Percentiles rank a stretch among this genome's conserved stretches.
phyloP scores from a whole-genome alignment of 192 early-diverging fungal species.

The Umbelopsis vinacea region DNA sequence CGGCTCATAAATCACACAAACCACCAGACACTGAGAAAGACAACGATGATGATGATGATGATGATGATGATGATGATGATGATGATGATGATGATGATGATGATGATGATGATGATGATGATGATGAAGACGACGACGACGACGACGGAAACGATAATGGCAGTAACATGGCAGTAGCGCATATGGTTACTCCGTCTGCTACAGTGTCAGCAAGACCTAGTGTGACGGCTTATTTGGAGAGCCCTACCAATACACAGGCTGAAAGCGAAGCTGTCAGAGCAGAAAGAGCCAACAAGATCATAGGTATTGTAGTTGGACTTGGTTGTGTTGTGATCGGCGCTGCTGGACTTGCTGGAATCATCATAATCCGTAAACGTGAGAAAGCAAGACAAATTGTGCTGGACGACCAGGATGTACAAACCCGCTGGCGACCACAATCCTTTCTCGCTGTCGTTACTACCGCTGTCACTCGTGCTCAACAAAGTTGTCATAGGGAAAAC shows the following conservation, averaged over 20 bases:
- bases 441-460: constrained; percentile 38
- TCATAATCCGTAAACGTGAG: constrained; percentile 28
- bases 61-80: not conserved
- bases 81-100: not conserved
- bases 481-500: not conserved
- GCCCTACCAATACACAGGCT: constrained; percentile 3
- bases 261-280: constrained; percentile 19
- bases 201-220: not conserved
- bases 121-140: not conserved
- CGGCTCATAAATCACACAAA: not conserved
- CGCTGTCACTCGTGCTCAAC: constrained; percentile 22
- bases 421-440: constrained; percentile 39
- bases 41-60: not conserved
- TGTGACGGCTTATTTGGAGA: not conserved
- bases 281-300: constrained; percentile 27
- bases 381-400: not conserved
- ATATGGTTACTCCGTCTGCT: not conserved
- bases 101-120: not conserved
- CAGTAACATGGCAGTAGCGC: not conserved
- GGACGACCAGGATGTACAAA: constrained; percentile 24
- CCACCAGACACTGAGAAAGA: not conserved
- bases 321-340: constrained; percentile 38
- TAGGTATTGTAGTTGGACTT: constrained; percentile 34
- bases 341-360: constrained; percentile 37
- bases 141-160: not conserved